Conservation (phyloP, 2,329 filamentous ascomycete genomes). For the Capronia coronata region DNA sequence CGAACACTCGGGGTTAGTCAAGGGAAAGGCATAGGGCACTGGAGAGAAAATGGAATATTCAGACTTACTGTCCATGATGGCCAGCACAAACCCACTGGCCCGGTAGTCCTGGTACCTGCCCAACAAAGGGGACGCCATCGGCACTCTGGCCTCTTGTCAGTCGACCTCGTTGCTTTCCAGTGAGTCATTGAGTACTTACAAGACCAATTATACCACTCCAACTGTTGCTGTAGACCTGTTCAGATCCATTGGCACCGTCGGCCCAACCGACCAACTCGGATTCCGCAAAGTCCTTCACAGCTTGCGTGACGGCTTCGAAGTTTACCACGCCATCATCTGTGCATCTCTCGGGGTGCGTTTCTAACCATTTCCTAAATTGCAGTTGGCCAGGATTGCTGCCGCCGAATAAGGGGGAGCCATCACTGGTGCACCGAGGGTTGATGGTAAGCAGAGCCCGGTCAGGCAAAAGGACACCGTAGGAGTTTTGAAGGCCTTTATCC, state of each 20-base stretch:
- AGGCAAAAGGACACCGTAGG: conserved; percentile 1
- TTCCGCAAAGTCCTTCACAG: conserved; percentile 1
- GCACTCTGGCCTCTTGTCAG: not conserved
- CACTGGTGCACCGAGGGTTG: not conserved
- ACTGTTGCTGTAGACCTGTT: not conserved
- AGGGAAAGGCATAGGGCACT: not conserved
- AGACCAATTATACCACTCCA: conserved; percentile 4
- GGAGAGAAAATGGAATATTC: not conserved
- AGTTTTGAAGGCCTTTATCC: not conserved
- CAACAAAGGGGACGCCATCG: conserved; percentile 2
- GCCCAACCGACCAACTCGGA: not conserved
- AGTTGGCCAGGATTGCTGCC: conserved; percentile 1
- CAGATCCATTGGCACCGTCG: not conserved
- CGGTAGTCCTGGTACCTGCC: conserved; percentile 1
- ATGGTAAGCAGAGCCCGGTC: conserved; percentile 1
- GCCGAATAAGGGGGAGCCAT: not conserved
- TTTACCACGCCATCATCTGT: conserved; percentile 1
- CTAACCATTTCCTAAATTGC: conserved; percentile 1
- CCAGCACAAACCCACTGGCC: conserved; percentile 5
- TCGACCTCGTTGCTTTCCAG: not conserved
- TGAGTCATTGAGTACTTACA: not conserved
- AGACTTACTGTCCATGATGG: conserved; percentile 7
- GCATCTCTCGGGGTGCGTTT: not conserved
- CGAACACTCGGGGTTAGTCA: not conserved
- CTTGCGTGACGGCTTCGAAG: not conserved